Evolutionary conservation across 495 filamentous ascomycete genomes (phyloP).

Genomic region (Glutinoglossum americanum): DNA sequence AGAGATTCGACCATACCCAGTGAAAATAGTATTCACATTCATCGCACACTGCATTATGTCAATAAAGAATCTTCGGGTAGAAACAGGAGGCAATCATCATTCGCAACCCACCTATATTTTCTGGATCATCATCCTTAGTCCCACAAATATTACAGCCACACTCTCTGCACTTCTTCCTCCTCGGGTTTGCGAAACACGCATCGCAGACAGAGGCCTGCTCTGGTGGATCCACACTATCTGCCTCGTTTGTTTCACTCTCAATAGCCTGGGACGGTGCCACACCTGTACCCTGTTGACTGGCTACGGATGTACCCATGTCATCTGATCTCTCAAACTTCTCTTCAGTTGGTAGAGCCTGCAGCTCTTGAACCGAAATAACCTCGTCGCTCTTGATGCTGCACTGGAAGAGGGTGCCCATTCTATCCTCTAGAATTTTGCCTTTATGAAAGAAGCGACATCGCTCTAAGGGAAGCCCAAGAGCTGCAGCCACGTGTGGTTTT

Average conservation of each 20-base stretch:
- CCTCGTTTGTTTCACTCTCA: not conserved
- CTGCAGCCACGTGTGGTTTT: not conserved
- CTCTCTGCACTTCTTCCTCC: not conserved
- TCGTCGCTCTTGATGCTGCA: constrained; percentile 1
- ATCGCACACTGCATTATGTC: not conserved
- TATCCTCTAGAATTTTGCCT: not conserved
- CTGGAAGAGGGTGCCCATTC: not conserved
- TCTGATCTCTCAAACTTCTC: not conserved
- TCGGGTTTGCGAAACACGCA: not conserved
- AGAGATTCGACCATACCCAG: not conserved
- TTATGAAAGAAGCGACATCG: not conserved
- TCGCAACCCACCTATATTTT: not conserved
- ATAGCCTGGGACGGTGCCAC: not conserved
- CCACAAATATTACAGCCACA: not conserved
- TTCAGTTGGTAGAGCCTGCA: not conserved
- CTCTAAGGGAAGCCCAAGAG: not conserved
- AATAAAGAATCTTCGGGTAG: not conserved
- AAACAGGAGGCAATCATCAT: too few species aligned
- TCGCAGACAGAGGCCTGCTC: not conserved
- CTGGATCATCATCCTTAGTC: not conserved
- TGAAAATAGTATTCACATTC: not conserved
- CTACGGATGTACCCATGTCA: not conserved
- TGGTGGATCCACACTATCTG: not conserved
- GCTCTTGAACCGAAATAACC: not conserved
- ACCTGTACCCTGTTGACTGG: not conserved